Percentiles rank a stretch among this genome's conserved stretches.
phyloP scores from a whole-genome alignment of 768 basidiomycete species.

The Macrolepiota dolichaula region DNA sequence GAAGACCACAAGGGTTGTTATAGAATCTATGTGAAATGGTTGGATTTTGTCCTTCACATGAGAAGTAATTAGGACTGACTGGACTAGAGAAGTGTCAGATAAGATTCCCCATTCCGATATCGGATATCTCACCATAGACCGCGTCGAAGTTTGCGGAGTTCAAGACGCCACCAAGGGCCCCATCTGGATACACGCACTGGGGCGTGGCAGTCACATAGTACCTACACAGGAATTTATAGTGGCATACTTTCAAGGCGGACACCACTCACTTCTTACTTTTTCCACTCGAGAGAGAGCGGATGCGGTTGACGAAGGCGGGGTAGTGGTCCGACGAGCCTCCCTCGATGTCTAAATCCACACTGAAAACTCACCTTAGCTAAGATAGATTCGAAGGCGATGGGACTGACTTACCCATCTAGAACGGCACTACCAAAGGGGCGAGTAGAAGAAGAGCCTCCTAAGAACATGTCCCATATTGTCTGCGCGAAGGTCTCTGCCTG shows the following conservation, averaged over 20 bases:
- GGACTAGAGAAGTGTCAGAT: conserved; percentile 23
- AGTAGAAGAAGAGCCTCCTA: conserved; percentile 53
- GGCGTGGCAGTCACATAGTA: conserved; percentile 67
- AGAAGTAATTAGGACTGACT: conserved; percentile 21
- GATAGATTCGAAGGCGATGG: neutral
- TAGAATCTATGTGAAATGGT: conserved; percentile 46
- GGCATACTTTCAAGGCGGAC: neutral
- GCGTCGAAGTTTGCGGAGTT: conserved; percentile 66
- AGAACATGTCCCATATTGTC: conserved; percentile 70
- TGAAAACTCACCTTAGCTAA: conserved; percentile 17
- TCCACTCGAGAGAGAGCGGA: conserved; percentile 47
- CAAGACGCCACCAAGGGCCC: conserved; percentile 53
- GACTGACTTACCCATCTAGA: conserved; percentile 57
- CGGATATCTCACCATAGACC: conserved; percentile 45
- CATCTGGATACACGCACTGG: conserved; percentile 71
- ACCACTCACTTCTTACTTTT: conserved; percentile 50
- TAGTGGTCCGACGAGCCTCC: conserved; percentile 53
- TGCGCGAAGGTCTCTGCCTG: conserved; percentile 60
- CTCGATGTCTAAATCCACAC: conserved; percentile 74
- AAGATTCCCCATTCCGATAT: neutral
- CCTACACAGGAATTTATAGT: conserved; percentile 23
- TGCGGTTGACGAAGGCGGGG: conserved; percentile 50
- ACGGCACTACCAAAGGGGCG: conserved; percentile 72
- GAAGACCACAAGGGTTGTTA: conserved; percentile 51
- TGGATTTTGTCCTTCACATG: neutral